Percentiles rank a stretch among this genome's conserved stretches.
These are phyloP conservation scores for Pleomassaria siparia DNA, from an alignment of 2,329 filamentous ascomycete genomes.

Conservation along the genomic window DNA sequence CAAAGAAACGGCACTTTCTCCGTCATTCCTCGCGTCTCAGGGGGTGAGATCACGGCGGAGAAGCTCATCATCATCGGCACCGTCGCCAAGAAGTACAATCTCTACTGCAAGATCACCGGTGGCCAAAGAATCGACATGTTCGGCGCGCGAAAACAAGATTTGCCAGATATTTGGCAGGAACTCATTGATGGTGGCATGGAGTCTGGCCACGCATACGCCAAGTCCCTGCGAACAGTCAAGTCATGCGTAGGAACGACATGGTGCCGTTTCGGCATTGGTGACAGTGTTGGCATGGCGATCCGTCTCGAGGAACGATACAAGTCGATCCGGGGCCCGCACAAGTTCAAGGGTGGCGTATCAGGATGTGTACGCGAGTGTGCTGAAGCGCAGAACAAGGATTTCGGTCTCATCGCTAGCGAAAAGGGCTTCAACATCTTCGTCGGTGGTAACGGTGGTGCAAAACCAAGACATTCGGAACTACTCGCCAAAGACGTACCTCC, in stretches of 20 bases:
- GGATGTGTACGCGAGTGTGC: slow-evolving; percentile 93
- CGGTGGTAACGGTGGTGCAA: slow-evolving; percentile 84
- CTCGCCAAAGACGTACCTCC: slow-evolving; percentile 84
- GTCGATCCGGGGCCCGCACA: slow-evolving; percentile 84
- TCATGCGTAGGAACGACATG: slow-evolving; percentile 89
- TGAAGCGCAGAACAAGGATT: slow-evolving; percentile 91
- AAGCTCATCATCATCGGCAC: slow-evolving; percentile 81
- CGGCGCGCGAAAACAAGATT: slow-evolving; percentile 83
- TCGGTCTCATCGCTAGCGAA: slow-evolving; percentile 87
- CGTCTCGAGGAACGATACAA: slow-evolving; percentile 89
- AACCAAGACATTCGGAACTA: slow-evolving; percentile 78
- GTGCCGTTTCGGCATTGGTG: slow-evolving; percentile 86
- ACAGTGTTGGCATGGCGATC: slow-evolving; percentile 89
- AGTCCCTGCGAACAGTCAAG: slow-evolving; percentile 86
- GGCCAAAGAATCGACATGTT: slow-evolving; percentile 94
- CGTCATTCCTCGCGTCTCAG: slow-evolving; percentile 79
- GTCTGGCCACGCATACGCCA: slow-evolving; percentile 87
- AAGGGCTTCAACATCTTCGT: slow-evolving; percentile 95
- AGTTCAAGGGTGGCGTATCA: slow-evolving; percentile 87
- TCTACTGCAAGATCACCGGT: slow-evolving; percentile 92
- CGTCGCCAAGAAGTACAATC: slow-evolving; percentile 78
- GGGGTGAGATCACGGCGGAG: slow-evolving; percentile 84
- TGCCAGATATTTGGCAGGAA: slow-evolving; percentile 78
- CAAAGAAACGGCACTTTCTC: slow-evolving; percentile 90
- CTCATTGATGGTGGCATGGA: slow-evolving; percentile 86